Evolutionary conservation across 78 protist species (phyloP).

Genomic region (Trichosphaerium sp.): DNA sequence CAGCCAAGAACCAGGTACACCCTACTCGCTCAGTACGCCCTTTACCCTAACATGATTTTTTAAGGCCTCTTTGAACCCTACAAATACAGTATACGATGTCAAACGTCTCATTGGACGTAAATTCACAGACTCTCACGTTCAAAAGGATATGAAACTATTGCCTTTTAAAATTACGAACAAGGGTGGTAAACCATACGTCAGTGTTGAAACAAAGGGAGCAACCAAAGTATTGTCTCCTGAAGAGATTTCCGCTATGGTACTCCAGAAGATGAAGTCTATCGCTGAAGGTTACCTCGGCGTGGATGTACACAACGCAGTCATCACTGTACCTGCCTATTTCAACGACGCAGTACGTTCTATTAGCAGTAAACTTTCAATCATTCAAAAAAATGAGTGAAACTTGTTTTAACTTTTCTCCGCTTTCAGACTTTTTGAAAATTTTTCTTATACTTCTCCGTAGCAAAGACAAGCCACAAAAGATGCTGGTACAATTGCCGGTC

Average conservation of each 20-base stretch:
- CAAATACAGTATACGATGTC: conserved; percentile 91
- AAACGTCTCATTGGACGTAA: conserved; percentile 96
- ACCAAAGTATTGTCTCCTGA: conserved; percentile 86
- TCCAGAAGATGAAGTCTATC: conserved; percentile 85
- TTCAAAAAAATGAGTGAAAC: no score
- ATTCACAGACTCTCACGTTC: conserved; percentile 80
- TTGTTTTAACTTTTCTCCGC: no score
- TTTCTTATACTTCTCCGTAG: conserved; percentile 12
- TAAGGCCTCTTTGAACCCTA: conserved; percentile 88
- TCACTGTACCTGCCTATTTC: conserved; percentile 98
- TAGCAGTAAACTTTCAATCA: no score
- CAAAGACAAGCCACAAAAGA: conserved; percentile 64
- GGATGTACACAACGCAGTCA: conserved; percentile 77
- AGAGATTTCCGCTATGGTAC: conserved; percentile 97
- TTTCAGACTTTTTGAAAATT: no score
- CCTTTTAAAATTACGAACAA: conserved; percentile 82
- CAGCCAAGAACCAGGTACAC: conserved; percentile 81
- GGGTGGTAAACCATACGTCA: conserved; percentile 79
- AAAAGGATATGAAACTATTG: conserved; percentile 86
- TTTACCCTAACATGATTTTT: neutral
- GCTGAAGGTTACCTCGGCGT: conserved; percentile 93
- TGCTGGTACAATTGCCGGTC: conserved; percentile 55
- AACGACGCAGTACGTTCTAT: no score
- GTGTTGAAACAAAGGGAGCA: conserved; percentile 77
- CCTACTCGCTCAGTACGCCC: no score